These are phyloP conservation scores for Elongisporangium undulatum DNA, from an alignment of 352 stramenopile species.

Conservation along the genomic window DNA sequence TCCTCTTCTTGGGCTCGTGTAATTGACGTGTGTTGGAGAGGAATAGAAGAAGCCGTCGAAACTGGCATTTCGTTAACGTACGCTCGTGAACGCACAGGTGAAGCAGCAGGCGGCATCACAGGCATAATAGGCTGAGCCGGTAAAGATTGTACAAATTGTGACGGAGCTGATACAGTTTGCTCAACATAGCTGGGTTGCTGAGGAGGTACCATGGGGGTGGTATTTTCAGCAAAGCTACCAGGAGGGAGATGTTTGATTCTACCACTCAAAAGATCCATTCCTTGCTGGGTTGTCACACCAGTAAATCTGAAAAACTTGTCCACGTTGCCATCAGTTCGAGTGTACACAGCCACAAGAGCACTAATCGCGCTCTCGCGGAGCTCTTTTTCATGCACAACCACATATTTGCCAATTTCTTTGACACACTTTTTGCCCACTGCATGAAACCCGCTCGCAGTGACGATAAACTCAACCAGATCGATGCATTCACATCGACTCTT, in stretches of 20 bases:
- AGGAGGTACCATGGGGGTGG: conserved; percentile 6
- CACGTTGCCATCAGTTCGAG: conserved; percentile 52
- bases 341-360: conserved; percentile 66
- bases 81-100: neutral
- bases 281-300: conserved; percentile 73
- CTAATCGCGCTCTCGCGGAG: conserved; percentile 76
- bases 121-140: neutral
- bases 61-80: neutral
- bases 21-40: neutral
- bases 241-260: conserved; percentile 75
- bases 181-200: neutral
- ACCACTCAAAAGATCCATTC: conserved; percentile 67
- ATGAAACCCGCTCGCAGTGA: conserved; percentile 52
- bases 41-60: neutral
- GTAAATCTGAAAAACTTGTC: conserved; percentile 79
- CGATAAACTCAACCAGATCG: conserved; percentile 75
- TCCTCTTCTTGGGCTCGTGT: conserved; percentile 29
- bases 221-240: conserved; percentile 16
- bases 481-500: conserved; percentile 85
- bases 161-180: neutral
- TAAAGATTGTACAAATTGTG: neutral
- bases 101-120: neutral
- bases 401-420: conserved; percentile 78
- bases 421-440: conserved; percentile 67
- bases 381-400: conserved; percentile 78